Percentiles rank a stretch among this genome's conserved stretches.
Evolutionary conservation across 164 flowering plant species (phyloP).

Genomic region (Chimonanthus salicifolius): DNA sequence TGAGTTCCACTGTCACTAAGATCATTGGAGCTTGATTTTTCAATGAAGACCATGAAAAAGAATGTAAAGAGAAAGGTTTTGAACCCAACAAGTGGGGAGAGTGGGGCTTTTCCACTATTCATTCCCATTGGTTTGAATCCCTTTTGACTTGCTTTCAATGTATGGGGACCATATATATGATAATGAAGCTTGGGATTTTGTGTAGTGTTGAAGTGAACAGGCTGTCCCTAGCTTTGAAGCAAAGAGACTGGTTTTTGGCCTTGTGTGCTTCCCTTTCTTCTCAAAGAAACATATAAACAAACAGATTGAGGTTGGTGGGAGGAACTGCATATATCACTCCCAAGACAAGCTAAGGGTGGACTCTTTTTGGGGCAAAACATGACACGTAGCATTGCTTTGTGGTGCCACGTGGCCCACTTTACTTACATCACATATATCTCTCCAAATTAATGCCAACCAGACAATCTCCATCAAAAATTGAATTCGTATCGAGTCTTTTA

Average conservation of each 20-base stretch:
- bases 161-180: background rate
- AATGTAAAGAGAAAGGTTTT: background rate
- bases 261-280: background rate
- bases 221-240: conserved; percentile 10
- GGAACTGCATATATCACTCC: background rate
- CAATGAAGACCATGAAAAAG: conserved; percentile 1
- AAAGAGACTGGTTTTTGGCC: background rate
- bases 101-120: background rate
- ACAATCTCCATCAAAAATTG: too few species aligned
- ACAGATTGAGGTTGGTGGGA: background rate
- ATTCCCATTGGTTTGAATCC: conserved; percentile 4
- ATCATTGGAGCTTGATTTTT: conserved; percentile 4
- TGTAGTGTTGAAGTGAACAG: background rate
- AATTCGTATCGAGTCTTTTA: too few species aligned
- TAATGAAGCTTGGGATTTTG: background rate
- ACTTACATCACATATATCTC: background rate
- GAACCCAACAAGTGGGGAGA: background rate
- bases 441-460: background rate
- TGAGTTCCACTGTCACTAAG: background rate
- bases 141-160: background rate
- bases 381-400: background rate
- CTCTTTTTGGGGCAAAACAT: background rate
- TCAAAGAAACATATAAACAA: background rate
- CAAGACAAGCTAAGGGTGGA: background rate
- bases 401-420: background rate